Conservation (phyloP, 345 rosid genomes). For the Citrus unshiu region DNA sequence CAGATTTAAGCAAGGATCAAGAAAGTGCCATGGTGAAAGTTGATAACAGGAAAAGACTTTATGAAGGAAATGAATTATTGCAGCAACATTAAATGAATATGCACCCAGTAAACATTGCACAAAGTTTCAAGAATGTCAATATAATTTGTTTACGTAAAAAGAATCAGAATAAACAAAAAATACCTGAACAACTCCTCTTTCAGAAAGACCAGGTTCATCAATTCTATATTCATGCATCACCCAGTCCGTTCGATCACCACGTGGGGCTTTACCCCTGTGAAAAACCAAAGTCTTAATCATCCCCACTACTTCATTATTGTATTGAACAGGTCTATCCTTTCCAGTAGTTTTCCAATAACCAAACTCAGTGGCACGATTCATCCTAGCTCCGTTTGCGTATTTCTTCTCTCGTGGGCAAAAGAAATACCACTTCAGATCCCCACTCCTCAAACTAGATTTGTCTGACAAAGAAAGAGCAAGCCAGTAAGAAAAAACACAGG, state of each 20-base stretch:
- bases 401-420: slow-evolving; percentile 70
- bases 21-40: neutral
- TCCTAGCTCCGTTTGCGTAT: slow-evolving; percentile 39
- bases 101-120: neutral
- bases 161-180: neutral
- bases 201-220: slow-evolving; percentile 24
- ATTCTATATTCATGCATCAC: slow-evolving; percentile 80
- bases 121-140: neutral
- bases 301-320: slow-evolving; percentile 44
- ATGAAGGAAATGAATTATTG: neutral
- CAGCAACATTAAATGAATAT: neutral
- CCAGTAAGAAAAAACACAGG: neutral
- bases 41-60: neutral
- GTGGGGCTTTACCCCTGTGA: slow-evolving; percentile 47
- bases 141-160: neutral
- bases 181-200: slow-evolving; percentile 29
- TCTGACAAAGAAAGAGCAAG: slow-evolving; percentile 16
- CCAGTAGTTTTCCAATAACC: slow-evolving; percentile 88
- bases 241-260: slow-evolving; percentile 71
- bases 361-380: slow-evolving; percentile 44
- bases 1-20: neutral
- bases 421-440: slow-evolving; percentile 83
- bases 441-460: slow-evolving; percentile 31
- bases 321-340: slow-evolving; percentile 48
- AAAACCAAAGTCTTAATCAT: slow-evolving; percentile 62